phyloP scores from a whole-genome alignment of 2,329 filamentous ascomycete species.

The Apiospora marii region DNA sequence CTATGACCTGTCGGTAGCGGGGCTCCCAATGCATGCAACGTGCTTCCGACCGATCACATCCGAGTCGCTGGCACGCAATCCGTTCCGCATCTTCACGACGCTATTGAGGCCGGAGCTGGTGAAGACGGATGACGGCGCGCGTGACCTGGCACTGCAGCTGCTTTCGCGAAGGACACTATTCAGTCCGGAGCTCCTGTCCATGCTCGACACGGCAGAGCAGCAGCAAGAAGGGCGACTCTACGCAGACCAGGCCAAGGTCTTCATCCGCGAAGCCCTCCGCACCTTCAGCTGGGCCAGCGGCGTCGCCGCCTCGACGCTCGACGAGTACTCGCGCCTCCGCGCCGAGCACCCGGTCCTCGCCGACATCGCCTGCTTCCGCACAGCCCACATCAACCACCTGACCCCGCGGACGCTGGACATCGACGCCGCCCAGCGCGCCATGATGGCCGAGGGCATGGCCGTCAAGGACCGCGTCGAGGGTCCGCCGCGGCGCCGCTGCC shows the following conservation, averaged over 20 bases:
- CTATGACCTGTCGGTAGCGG: slow-evolving; percentile 56
- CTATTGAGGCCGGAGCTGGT: slow-evolving; percentile 52
- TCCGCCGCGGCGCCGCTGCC: slow-evolving; percentile 51
- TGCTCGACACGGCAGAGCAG: slow-evolving; percentile 47
- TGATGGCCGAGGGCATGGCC: slow-evolving; percentile 50
- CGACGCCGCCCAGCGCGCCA: slow-evolving; percentile 49
- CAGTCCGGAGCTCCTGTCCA: slow-evolving; percentile 43
- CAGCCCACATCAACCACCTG: slow-evolving; percentile 61
- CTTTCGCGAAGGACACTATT: slow-evolving; percentile 52
- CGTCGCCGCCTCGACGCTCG: slow-evolving; percentile 47
- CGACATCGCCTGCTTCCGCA: slow-evolving; percentile 45
- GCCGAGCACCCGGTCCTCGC: slow-evolving; percentile 54
- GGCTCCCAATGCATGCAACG: slow-evolving; percentile 60
- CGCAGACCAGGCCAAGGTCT: slow-evolving; percentile 41
- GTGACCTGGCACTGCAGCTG: slow-evolving; percentile 42
- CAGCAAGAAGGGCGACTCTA: slow-evolving; percentile 39
- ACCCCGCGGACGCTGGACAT: slow-evolving; percentile 61
- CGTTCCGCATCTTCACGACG: slow-evolving; percentile 54
- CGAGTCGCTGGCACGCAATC: slow-evolving; percentile 48
- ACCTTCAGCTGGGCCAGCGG: slow-evolving; percentile 56
- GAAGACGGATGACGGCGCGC: slow-evolving; percentile 38
- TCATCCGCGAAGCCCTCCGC: slow-evolving; percentile 53
- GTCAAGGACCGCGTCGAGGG: slow-evolving; percentile 61
- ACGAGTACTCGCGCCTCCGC: slow-evolving; percentile 51
- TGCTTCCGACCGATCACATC: slow-evolving; percentile 53